Conservation (phyloP, 371 early-diverging fungal species). For the Mucor plumbeus region DNA sequence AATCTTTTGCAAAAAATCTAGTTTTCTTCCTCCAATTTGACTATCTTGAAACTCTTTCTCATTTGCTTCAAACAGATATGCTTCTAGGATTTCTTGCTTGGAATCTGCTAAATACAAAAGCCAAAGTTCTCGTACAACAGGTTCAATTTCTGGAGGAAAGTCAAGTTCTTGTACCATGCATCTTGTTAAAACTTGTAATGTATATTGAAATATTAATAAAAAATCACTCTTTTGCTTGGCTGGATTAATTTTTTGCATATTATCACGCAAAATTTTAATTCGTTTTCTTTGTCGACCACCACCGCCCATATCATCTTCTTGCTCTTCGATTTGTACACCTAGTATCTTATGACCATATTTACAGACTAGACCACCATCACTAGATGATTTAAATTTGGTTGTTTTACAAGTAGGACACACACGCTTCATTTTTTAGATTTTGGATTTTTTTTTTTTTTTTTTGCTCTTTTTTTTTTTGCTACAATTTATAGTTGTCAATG, state of each 20-base stretch:
- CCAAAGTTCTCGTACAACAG: slow-evolving; percentile 43
- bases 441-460: neutral
- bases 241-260: neutral
- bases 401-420: slow-evolving; percentile 33
- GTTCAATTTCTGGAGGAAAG: slow-evolving; percentile 40
- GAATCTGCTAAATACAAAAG: slow-evolving; percentile 30
- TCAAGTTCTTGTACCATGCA: slow-evolving; percentile 36
- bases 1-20: neutral
- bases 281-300: neutral
- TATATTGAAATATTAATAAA: slow-evolving; percentile 26
- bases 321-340: slow-evolving; percentile 29
- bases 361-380: slow-evolving; percentile 29
- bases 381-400: slow-evolving; percentile 23
- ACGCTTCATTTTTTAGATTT: slow-evolving; percentile 14
- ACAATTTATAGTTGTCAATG: neutral
- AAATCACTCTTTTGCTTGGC: slow-evolving; percentile 17
- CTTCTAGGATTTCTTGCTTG: slow-evolving; percentile 16
- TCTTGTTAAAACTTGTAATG: slow-evolving; percentile 27
- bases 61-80: slow-evolving; percentile 22
- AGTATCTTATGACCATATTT: slow-evolving; percentile 42
- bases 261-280: neutral
- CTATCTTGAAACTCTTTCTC: slow-evolving; percentile 1
- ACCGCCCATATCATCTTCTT: slow-evolving; percentile 14
- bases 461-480: slow-evolving; percentile 13
- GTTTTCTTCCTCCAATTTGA: neutral